phyloP scores from a whole-genome alignment of 2,329 filamentous ascomycete genomes.

The Ophiognomonia clavigignenti-juglandacearum region DNA sequence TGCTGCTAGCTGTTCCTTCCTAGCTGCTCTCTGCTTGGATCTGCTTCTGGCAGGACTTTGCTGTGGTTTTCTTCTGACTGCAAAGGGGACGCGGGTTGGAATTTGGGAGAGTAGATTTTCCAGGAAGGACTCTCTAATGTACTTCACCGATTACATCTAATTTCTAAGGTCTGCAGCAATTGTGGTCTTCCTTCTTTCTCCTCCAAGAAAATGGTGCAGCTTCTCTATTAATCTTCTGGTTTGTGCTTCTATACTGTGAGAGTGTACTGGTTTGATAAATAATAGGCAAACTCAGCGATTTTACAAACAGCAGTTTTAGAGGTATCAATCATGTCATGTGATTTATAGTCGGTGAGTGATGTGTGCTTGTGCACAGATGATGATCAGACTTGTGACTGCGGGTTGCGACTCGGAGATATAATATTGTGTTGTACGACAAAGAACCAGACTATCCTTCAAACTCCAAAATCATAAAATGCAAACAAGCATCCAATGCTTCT shows the following conservation, averaged over 20 bases:
- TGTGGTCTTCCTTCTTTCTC: not conserved
- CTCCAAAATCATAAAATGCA: not conserved
- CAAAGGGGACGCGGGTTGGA: not conserved
- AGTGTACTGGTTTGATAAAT: too few relatives aligned
- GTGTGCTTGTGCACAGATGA: too few relatives aligned
- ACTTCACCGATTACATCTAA: slow-evolving; percentile 12
- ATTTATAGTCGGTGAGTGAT: too few relatives aligned
- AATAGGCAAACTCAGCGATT: too few relatives aligned
- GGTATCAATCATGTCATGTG: too few relatives aligned
- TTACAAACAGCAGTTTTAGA: too few relatives aligned
- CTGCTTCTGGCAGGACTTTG: not conserved
- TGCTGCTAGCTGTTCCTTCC: slow-evolving; percentile 1
- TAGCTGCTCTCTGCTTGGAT: not conserved
- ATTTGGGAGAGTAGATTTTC: not conserved
- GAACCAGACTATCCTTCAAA: not conserved
- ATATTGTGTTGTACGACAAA: not conserved
- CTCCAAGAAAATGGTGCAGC: not conserved
- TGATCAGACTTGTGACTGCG: too few relatives aligned
- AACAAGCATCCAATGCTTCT: not conserved
- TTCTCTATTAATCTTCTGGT: not conserved
- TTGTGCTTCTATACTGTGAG: not conserved
- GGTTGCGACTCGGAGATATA: too few relatives aligned
- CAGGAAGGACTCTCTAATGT: not conserved
- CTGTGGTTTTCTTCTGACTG: not conserved
- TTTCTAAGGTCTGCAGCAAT: slow-evolving; percentile 11